phyloP scores from a whole-genome alignment of 2,329 filamentous ascomycete species.

The Aspergillus sp. region DNA sequence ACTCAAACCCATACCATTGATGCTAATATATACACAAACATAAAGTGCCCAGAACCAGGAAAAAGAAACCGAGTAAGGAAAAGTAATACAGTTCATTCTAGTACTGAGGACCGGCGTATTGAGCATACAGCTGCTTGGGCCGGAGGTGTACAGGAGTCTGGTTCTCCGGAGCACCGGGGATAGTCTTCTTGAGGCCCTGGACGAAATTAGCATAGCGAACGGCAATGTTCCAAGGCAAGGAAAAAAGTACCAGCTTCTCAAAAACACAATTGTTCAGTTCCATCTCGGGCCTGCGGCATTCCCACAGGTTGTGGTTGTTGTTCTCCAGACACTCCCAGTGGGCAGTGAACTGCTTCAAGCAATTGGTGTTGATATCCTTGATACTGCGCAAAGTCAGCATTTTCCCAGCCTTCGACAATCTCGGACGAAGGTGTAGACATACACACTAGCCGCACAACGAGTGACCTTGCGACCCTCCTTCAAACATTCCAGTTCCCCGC shows the following conservation, averaged over 20 bases:
- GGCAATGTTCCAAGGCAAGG: not conserved
- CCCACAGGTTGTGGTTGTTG: constrained; percentile 96
- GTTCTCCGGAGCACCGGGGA: constrained; percentile 65
- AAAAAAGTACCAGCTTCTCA: constrained; percentile 73
- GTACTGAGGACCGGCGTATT: constrained; percentile 33
- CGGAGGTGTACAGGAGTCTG: constrained; percentile 68
- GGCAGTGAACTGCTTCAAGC: constrained; percentile 78
- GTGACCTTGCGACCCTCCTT: constrained; percentile 96
- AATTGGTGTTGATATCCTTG: constrained; percentile 93
- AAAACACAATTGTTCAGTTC: constrained; percentile 92
- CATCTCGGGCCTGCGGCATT: constrained; percentile 83
- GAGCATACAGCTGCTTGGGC: constrained; percentile 43
- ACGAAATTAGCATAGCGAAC: not conserved
- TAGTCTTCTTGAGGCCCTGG: constrained; percentile 73
- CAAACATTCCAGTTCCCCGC: constrained; percentile 88
- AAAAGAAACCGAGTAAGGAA: constrained; percentile 16
- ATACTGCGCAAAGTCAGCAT: constrained; percentile 49
- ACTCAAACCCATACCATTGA: constrained; percentile 27
- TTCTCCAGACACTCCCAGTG: constrained; percentile 96
- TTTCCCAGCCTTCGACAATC: not conserved
- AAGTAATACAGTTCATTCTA: constrained; percentile 20
- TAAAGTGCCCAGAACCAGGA: constrained; percentile 10
- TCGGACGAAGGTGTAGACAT: constrained; percentile 42
- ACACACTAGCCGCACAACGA: constrained; percentile 93
- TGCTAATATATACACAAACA: constrained; percentile 36